phyloP scores from a whole-genome alignment of 2,329 filamentous ascomycete species.

The Apiospora saccharicola region DNA sequence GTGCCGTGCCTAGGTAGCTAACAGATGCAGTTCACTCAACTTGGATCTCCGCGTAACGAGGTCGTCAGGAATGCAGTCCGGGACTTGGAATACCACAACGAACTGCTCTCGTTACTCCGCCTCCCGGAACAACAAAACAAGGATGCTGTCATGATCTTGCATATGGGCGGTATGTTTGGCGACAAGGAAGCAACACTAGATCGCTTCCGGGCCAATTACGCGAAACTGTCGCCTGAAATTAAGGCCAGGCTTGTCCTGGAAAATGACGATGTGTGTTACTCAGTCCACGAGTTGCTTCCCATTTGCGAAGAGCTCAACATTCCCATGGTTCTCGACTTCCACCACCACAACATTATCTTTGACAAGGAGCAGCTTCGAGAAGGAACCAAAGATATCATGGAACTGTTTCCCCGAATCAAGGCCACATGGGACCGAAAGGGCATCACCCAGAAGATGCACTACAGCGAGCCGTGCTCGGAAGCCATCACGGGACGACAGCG shows the following conservation, averaged over 20 bases:
- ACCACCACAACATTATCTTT: slow-evolving; percentile 96
- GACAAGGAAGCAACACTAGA: slow-evolving; percentile 82
- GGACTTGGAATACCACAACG: slow-evolving; percentile 87
- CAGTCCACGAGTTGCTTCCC: slow-evolving; percentile 88
- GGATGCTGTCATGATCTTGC: slow-evolving; percentile 93
- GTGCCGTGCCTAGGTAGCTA: too few species aligned
- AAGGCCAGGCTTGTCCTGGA: slow-evolving; percentile 87
- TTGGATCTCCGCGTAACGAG: slow-evolving; percentile 80
- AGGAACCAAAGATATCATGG: slow-evolving; percentile 82
- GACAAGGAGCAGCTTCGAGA: slow-evolving; percentile 77
- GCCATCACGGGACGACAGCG: slow-evolving; percentile 81
- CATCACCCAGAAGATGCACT: slow-evolving; percentile 97
- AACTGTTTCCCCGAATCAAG: slow-evolving; percentile 77
- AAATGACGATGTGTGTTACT: slow-evolving; percentile 93
- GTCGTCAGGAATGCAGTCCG: slow-evolving; percentile 81
- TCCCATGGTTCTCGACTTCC: slow-evolving; percentile 88
- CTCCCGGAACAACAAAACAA: slow-evolving; percentile 80
- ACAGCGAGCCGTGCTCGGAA: slow-evolving; percentile 80
- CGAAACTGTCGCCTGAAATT: slow-evolving; percentile 68
- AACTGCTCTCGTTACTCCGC: slow-evolving; percentile 79
- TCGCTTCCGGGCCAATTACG: slow-evolving; percentile 80
- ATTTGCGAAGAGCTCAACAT: slow-evolving; percentile 95
- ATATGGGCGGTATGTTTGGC: slow-evolving; percentile 91
- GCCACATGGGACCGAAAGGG: slow-evolving; percentile 84
- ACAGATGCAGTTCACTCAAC: slow-evolving; percentile 75